Conservation (phyloP, 768 basidiomycete species). For the Psilocybe tampanensis region DNA sequence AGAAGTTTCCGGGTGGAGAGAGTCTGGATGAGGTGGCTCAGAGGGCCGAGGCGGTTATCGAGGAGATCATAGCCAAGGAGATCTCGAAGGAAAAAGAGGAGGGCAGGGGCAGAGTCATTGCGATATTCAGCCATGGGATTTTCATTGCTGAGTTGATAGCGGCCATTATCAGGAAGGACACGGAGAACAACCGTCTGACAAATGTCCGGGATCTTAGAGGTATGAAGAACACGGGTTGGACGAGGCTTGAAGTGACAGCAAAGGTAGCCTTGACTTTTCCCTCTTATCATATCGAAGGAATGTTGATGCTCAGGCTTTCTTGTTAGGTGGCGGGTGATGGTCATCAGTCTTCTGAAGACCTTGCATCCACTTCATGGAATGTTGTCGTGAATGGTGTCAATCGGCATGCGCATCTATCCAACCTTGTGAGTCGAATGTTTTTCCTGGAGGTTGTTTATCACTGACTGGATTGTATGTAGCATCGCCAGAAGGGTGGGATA, state of each 20-base stretch:
- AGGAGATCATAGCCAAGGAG: constrained; percentile 57
- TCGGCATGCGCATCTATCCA: constrained; percentile 51
- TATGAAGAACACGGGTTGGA: constrained; percentile 74
- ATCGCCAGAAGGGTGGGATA: constrained; percentile 77
- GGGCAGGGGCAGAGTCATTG: constrained; percentile 47
- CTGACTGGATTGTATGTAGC: constrained; percentile 20
- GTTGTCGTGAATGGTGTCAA: constrained; percentile 23
- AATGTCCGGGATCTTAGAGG: constrained; percentile 42
- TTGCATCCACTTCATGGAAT: not conserved
- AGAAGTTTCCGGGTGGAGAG: constrained; percentile 74
- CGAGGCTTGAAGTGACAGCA: constrained; percentile 41
- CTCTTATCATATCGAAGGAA: not conserved
- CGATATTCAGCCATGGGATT: constrained; percentile 75
- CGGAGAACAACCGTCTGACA: constrained; percentile 18
- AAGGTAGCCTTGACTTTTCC: constrained; percentile 6
- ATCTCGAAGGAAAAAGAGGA: constrained; percentile 43
- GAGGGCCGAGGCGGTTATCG: constrained; percentile 54
- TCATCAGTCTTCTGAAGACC: not conserved
- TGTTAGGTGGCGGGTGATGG: not conserved
- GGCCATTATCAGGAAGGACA: constrained; percentile 45
- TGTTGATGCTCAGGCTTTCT: not conserved
- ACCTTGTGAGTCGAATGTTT: constrained; percentile 48
- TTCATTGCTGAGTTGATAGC: constrained; percentile 64
- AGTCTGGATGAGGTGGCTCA: constrained; percentile 60
- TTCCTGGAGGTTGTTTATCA: not conserved